Base-by-base conservation (phyloP, 2,329 filamentous ascomycete species). In the Xylaria sp. region DNA sequence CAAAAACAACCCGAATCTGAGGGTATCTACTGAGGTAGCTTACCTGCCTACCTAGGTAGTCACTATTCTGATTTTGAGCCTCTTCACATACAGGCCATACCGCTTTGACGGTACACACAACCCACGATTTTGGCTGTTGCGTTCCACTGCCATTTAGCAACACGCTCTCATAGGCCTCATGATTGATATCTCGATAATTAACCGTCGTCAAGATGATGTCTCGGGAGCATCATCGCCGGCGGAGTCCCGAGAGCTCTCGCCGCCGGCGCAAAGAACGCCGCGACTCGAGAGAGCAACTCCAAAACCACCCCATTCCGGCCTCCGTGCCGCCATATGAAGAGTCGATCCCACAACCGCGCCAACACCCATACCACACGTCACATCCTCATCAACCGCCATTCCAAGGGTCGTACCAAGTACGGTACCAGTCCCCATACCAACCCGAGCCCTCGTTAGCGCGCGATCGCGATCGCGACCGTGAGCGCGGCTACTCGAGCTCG, bases 221-320 rank as follows among this genome's bases (percentile, higher is more conserved):
- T 44, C 71, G 77, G 82, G 84, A 82, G 83, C 76, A 85, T 77
- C 81, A 83, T 80, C 85, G 86, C 78, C 85, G 84, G 76, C 84
- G 86, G 82, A 88, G 86, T 81, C 85, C 84, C 66, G 86, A 88
- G 75, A 83, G 83, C 82, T 83, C 83, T 77, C 82, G 84, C 78
- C 84, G 86, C 78, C 85, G 85, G 82, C 81, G 81, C 79, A 82
- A 81, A 76, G 79, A 82, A 63, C 79, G 81, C 55, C 79, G 81
- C 68, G 79, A 81, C 74, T 83, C 82, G 63, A 78, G 79, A 77
- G 82, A 82, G 70, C 79, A 81, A 69, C 78, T 80, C 75, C 69
- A 73, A 37, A 70, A 25, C 46, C 74, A 76, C 62, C 41, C 62
- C 48, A 69, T 75, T 64, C 67, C 74, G 51, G 46, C 74, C 60